These are phyloP conservation scores for Leucosporidium scottii DNA, from an alignment of 768 basidiomycete genomes.

Conservation along the genomic window DNA sequence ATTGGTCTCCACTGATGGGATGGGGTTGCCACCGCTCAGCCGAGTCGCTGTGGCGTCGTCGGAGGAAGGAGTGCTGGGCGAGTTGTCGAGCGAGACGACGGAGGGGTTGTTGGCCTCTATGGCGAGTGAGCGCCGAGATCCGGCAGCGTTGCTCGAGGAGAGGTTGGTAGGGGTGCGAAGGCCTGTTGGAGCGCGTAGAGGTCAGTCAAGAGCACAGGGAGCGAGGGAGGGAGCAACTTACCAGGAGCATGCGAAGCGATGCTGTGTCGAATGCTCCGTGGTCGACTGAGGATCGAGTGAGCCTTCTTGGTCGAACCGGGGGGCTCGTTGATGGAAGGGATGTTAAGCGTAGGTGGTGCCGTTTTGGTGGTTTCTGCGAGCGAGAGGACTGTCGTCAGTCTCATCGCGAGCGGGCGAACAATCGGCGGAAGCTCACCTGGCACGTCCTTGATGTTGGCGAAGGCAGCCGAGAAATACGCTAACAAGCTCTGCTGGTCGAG, in stretches of 20 bases:
- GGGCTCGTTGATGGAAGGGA: not conserved
- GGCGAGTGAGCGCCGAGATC: not conserved
- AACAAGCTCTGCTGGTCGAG: constrained; percentile 76
- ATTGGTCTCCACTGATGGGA: not conserved
- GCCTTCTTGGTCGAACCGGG: not conserved
- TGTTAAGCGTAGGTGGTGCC: too few relatives aligned
- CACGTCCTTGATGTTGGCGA: not conserved
- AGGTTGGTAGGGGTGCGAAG: not conserved
- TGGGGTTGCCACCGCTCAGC: not conserved
- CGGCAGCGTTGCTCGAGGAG: not conserved
- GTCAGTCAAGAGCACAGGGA: too few relatives aligned
- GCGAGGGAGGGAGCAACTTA: not conserved
- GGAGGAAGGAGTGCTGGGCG: not conserved
- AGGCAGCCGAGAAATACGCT: constrained; percentile 51
- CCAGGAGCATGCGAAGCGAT: not conserved
- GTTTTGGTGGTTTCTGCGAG: too few relatives aligned
- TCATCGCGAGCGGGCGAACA: not conserved
- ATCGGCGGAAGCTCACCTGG: not conserved
- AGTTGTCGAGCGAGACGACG: not conserved
- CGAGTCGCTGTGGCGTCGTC: not conserved
- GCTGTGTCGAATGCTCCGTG: not conserved
- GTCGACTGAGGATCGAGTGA: not conserved
- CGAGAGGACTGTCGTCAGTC: too few relatives aligned
- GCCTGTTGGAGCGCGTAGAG: too few relatives aligned
- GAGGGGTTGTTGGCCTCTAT: not conserved